Base-by-base conservation (phyloP, 352 stramenopile species). In the Globisporangium uncinulatum region DNA sequence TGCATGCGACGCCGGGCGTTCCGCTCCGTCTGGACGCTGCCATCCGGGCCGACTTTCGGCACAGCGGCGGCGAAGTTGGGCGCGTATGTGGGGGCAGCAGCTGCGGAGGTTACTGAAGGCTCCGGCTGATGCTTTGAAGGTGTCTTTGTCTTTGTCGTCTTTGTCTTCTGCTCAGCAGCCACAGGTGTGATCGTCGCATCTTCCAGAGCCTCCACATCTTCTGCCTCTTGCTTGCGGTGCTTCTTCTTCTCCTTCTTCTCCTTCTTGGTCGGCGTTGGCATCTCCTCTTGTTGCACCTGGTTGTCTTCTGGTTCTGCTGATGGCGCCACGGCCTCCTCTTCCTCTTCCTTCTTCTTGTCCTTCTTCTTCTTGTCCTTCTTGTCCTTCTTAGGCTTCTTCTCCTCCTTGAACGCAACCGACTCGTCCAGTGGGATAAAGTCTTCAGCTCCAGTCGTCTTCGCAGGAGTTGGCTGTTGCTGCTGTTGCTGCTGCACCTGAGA, bases 1-100 rank as follows among this genome's bases (percentile, higher is more conserved):
- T 92, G 79, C 62, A 86, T 65, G 15, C 84, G 81, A 43, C 84
- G 81, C 34, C 84, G 78, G 34, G 76, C 78, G 56, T 94, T 94
- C 6, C 84, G 82, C 34, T 92, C 84, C 59, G 82, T 94, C 64
- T 94, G 84, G 20, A 77, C 68, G 54, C 75, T 73, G 24, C 49
- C 54, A 14, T 70, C 39, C 5, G 56, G 46, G n/a, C 46, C 29
- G 51, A 64, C 51, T 32, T 51, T 70, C 20, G 48, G 41, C 47
- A 61, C 46, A 3, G 64, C 56, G 2, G 55, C 44, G 1, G 58
- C 53, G 42, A 50, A 58, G 46, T 54, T 42, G 4, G 54, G 24
- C 24, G 34, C 19, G 56, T 53, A 31, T 65, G 50, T 17, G 24
- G 31, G 58, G 61, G 10, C 13, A 37, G 29, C 49, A 50, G 46